These are phyloP conservation scores for Moringa oleifera DNA, from an alignment of 345 rosid genomes.

Conservation along the genomic window DNA sequence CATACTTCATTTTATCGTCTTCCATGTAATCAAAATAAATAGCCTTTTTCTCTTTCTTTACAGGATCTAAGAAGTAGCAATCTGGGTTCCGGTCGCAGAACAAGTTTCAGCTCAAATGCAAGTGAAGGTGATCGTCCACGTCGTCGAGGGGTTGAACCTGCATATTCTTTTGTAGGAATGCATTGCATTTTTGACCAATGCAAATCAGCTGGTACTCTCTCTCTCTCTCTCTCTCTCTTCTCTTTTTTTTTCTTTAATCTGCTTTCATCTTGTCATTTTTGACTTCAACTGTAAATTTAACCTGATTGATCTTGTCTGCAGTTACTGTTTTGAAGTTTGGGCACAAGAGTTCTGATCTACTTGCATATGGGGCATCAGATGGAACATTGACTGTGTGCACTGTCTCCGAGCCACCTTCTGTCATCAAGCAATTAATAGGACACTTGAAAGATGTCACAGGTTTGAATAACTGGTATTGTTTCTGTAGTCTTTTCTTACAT, in stretches of 20 bases:
- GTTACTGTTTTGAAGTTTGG: slow-evolving; percentile 97
- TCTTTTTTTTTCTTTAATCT: too few relatives aligned
- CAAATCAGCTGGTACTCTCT: slow-evolving; percentile 75
- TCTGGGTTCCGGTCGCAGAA: slow-evolving; percentile 60
- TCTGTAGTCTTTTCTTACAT: slow-evolving; percentile 35
- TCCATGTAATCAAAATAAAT: slow-evolving; percentile 9
- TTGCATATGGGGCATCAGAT: slow-evolving; percentile 95
- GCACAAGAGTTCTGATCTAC: slow-evolving; percentile 86
- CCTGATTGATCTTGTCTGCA: slow-evolving; percentile 33
- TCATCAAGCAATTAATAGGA: slow-evolving; percentile 54
- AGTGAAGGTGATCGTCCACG: slow-evolving; percentile 69
- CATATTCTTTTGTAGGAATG: slow-evolving; percentile 97
- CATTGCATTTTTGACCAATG: slow-evolving; percentile 94
- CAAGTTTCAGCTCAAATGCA: slow-evolving; percentile 72
- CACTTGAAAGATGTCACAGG: slow-evolving; percentile 99
- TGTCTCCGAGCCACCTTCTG: slow-evolving; percentile 72
- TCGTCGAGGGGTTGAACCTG: slow-evolving; percentile 58
- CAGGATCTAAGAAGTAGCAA: slow-evolving; percentile 68
- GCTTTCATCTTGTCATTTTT: neutral
- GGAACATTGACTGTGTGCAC: slow-evolving; percentile 81
- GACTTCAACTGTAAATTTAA: slow-evolving; percentile 9
- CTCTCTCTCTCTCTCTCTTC: slow-evolving; percentile 9
- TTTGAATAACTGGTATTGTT: slow-evolving; percentile 72
- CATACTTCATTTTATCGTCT: neutral
- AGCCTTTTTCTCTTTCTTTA: slow-evolving; percentile 11